Conservation (phyloP, 257 asterid species). For the Primulina eburnea region DNA sequence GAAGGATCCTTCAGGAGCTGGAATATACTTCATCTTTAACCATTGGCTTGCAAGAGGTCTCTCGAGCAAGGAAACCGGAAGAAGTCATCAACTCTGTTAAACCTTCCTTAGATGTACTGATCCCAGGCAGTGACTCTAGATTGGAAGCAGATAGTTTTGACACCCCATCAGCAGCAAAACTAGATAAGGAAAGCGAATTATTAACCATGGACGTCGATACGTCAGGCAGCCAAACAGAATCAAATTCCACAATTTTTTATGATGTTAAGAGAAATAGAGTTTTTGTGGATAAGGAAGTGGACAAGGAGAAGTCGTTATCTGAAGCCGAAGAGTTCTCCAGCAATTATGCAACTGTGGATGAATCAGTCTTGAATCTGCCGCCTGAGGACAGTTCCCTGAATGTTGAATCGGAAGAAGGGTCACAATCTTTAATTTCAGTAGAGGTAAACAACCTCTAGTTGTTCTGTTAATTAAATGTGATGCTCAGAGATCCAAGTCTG, state of each 20-base stretch:
- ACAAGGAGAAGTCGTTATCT: not conserved
- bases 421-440: constrained; percentile 27
- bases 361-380: not conserved
- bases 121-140: constrained; percentile 10
- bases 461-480: constrained; percentile 14
- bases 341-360: not conserved
- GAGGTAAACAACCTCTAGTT: constrained; percentile 23
- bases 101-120: not conserved
- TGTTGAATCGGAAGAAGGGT: constrained; percentile 21
- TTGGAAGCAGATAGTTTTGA: constrained; percentile 3
- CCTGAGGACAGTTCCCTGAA: constrained; percentile 15
- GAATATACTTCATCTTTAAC: constrained; percentile 36
- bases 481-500: constrained; percentile 9
- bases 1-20: constrained; percentile 57
- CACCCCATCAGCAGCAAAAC: not conserved
- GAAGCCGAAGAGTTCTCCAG: not conserved
- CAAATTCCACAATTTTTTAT: not conserved
- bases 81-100: constrained; percentile 5
- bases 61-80: constrained; percentile 22
- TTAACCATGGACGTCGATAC: constrained; percentile 10
- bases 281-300: not conserved
- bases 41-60: constrained; percentile 22
- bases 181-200: not conserved
- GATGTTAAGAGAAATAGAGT: not conserved
- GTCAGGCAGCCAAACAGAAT: not conserved